Evolutionary conservation across 257 asterid species (phyloP).

Genomic region (Nicotiana paniculata): DNA sequence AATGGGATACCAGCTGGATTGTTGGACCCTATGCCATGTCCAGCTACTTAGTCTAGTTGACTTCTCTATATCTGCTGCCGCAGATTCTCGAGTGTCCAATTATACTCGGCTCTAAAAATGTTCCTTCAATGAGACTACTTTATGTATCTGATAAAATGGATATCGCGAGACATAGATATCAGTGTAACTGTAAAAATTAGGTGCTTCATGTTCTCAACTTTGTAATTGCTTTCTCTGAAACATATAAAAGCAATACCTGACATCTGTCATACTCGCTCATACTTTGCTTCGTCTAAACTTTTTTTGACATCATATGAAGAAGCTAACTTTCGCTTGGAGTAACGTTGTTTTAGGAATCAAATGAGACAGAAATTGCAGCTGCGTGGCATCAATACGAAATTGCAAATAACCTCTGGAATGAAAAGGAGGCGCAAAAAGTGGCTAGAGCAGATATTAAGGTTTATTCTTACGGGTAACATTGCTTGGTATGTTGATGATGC

Average conservation of each 20-base stretch:
- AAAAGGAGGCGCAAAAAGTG: conserved; percentile 52
- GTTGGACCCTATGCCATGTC: no score
- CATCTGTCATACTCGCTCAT: conserved; percentile 11
- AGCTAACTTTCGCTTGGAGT: conserved; percentile 18
- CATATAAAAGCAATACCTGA: not conserved
- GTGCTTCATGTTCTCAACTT: conserved; percentile 7
- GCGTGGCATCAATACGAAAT: conserved; percentile 40
- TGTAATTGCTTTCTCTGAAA: not conserved
- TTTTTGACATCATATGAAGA: conserved; percentile 9
- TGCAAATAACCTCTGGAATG: conserved; percentile 60
- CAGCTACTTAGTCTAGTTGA: no score
- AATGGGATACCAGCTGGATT: no score
- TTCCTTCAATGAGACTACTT: no score
- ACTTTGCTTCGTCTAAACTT: conserved; percentile 3
- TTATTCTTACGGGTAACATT: conserved; percentile 12
- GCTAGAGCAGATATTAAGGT: conserved; percentile 74
- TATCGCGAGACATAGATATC: no score
- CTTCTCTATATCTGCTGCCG: no score
- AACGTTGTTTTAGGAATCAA: conserved; percentile 45
- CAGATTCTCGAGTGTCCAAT: no score
- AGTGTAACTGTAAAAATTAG: not conserved
- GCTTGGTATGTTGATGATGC: not conserved
- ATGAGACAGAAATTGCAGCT: conserved; percentile 45
- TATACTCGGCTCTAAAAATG: no score
- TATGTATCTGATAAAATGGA: no score